These are phyloP conservation scores for Papiliotrema flavescens DNA, from an alignment of 1,284 basidiomycete species.

Conservation along the genomic window DNA sequence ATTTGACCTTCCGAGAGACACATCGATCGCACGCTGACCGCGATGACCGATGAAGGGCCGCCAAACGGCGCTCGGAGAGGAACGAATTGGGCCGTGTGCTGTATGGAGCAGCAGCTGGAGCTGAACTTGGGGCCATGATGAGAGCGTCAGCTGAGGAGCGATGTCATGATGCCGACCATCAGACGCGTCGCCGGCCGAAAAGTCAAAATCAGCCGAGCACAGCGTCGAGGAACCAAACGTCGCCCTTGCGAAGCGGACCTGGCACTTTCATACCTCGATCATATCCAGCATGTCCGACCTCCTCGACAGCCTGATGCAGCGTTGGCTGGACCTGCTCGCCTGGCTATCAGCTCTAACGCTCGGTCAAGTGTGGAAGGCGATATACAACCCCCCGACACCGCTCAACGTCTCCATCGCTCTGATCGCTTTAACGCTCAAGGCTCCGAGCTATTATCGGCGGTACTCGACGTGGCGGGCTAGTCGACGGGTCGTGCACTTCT, in stretches of 20 bases:
- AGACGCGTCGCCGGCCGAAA: background rate
- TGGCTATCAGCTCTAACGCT: slow-evolving; percentile 30
- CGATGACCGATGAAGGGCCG: too few relatives aligned
- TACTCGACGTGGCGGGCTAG: slow-evolving; percentile 14
- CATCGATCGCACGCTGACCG: too few relatives aligned
- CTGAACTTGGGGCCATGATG: too few relatives aligned
- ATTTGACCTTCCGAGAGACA: too few relatives aligned
- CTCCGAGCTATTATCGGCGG: slow-evolving; percentile 6
- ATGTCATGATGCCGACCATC: background rate
- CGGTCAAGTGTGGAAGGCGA: slow-evolving; percentile 27
- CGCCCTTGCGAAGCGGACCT: too few relatives aligned
- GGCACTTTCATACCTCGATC: too few relatives aligned
- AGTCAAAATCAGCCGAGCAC: background rate
- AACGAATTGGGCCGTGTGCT: too few relatives aligned
- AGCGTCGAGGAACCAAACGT: too few relatives aligned
- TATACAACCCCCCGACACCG: slow-evolving; percentile 34
- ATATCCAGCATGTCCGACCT: background rate
- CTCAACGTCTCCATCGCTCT: slow-evolving; percentile 20
- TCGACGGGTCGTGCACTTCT: slow-evolving; percentile 62
- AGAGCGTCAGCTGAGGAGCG: background rate
- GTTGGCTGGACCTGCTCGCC: background rate
- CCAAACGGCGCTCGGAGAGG: too few relatives aligned
- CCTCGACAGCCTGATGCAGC: background rate
- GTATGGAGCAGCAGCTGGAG: too few relatives aligned
- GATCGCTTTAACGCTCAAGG: slow-evolving; percentile 13